Percentiles rank a stretch among this genome's conserved stretches.
These are phyloP conservation scores for Eimeria falciformis DNA, from an alignment of 169 alveolate genomes.

Conservation along the genomic window DNA sequence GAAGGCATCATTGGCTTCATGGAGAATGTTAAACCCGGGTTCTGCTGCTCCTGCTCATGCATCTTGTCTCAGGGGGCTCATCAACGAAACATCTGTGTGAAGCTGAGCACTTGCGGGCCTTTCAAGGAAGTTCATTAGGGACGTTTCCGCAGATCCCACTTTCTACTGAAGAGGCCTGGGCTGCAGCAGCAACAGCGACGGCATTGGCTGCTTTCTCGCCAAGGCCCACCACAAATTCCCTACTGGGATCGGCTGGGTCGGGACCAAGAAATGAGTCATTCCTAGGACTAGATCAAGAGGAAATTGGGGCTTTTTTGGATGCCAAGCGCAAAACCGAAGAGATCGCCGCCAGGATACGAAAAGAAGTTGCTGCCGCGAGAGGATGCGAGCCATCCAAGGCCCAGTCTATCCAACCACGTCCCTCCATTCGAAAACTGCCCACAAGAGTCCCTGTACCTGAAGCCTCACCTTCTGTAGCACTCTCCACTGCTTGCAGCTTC, in stretches of 20 bases:
- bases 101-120: no score
- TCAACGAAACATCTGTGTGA: no score
- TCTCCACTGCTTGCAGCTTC: no score
- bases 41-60: no score
- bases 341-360: slow-evolving; percentile 37
- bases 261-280: background rate
- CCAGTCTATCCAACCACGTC: background rate
- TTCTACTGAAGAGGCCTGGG: slow-evolving; percentile 22
- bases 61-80: no score
- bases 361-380: slow-evolving; percentile 22
- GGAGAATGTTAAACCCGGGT: no score
- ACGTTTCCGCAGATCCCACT: no score
- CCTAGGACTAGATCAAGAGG: background rate
- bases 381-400: background rate
- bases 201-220: slow-evolving; percentile 53
- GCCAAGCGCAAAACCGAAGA: slow-evolving; percentile 45
- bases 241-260: background rate
- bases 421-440: background rate
- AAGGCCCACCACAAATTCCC: background rate
- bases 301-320: slow-evolving; percentile 18
- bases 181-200: slow-evolving; percentile 44
- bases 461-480: background rate
- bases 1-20: no score
- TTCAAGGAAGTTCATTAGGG: no score
- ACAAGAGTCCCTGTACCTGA: background rate